Base-by-base conservation (phyloP, 805 yeast genomes). In the Diddensiella transvaalensis region DNA sequence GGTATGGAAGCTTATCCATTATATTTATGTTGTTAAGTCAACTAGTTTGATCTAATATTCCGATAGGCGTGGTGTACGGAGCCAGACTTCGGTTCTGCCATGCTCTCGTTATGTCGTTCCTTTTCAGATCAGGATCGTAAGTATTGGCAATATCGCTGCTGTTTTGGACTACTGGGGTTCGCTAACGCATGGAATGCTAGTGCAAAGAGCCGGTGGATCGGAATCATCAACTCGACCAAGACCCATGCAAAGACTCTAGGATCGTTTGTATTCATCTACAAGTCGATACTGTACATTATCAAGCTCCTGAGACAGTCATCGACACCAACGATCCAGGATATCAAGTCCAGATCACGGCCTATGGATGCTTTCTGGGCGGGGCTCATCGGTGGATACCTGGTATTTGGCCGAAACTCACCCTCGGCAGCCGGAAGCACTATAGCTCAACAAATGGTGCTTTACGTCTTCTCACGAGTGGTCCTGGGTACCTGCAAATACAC, bases 401-500 rank as follows among this genome's bases (percentile, higher is more conserved):
- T 73, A 13, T 73, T 71, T 51, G 76, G 77, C 0, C 67, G 71
- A 32, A 46, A 45, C 22, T 43, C 53, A 8, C 44, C 51, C 4
- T 39, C 50, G 17, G 52, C 58, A 0, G 51, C 52, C 8, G 49
- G 52, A 63, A 52, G 68, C 62, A 17, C 75, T 71, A 81, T 84
- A 23, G 73, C 85, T n/a, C 83, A 80, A 53, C 90, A 85, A 64
- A 77, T 85, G 54, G 85, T 89, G 1, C 71, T 85, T 44, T 85
- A 85, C 59, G 83, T 87, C 52, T 76, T 82, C 48, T 79, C 87
- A 2, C 71, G 95, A 38, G 87, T 83, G 3, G 60, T 79, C 43
- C 60, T 86, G 37, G 91, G 86, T 0, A 43, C 75, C 3, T 83
- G 84, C 11, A 81, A 79, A 59, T 76, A 10, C 73, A 72, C 18